Evolutionary conservation across 345 rosid genomes (phyloP).

Genomic region (Clarkia xantiana): DNA sequence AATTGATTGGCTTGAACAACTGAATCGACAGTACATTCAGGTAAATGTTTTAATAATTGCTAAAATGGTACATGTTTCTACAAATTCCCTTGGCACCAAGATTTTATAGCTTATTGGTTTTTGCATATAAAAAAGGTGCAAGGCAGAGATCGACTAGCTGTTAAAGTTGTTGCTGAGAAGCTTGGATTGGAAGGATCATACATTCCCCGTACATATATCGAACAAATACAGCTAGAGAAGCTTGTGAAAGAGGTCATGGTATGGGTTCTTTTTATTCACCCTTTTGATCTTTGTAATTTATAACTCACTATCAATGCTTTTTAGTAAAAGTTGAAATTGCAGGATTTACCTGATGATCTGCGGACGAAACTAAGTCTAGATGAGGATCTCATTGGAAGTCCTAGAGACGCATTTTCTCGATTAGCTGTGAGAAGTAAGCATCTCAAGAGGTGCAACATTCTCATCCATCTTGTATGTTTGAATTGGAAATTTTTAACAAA

Average conservation of each 20-base stretch:
- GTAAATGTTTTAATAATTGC: constrained; percentile 15
- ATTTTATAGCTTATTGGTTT: background rate
- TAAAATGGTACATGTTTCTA: too few relatives aligned
- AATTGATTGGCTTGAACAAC: constrained; percentile 91
- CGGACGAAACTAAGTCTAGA: constrained; percentile 71
- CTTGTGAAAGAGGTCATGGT: constrained; percentile 81
- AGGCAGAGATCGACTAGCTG: constrained; percentile 72
- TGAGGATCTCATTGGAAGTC: constrained; percentile 75
- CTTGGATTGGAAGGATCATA: constrained; percentile 75
- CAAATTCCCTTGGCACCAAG: too few relatives aligned
- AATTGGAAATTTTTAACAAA: constrained; percentile 76
- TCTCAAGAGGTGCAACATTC: constrained; percentile 42
- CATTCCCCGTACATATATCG: constrained; percentile 74
- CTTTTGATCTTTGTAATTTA: background rate
- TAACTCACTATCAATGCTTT: too few relatives aligned
- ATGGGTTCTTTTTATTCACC: constrained; percentile 15
- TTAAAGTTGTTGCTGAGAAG: constrained; percentile 52
- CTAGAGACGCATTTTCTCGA: constrained; percentile 58
- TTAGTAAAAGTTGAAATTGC: constrained; percentile 5
- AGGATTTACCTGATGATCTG: constrained; percentile 80
- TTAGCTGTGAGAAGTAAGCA: constrained; percentile 57
- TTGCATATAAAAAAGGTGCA: constrained; percentile 52
- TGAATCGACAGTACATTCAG: constrained; percentile 84
- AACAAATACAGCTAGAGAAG: constrained; percentile 81
- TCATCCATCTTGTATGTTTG: constrained; percentile 11